Percentiles rank a stretch among this genome's conserved stretches.
Evolutionary conservation across 192 early-diverging fungal species (phyloP).

Genomic region (Gorgonomyces haynaldii): DNA sequence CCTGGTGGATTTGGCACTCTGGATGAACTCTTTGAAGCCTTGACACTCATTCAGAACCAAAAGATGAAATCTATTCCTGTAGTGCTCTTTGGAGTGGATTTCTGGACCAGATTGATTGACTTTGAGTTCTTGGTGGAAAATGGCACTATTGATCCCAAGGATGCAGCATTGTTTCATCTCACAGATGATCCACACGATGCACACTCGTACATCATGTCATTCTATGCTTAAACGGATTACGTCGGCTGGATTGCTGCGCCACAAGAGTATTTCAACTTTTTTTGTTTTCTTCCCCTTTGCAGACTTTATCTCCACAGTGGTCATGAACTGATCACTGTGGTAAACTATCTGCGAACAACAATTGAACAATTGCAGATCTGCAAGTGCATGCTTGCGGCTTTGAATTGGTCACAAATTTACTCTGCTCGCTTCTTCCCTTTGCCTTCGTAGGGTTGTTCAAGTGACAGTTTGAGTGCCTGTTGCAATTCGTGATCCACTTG

Average conservation of each 20-base stretch:
- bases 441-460: not conserved
- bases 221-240: no score
- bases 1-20: constrained; percentile 27
- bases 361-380: no score
- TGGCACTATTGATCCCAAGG: constrained; percentile 13
- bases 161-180: constrained; percentile 11
- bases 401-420: no score
- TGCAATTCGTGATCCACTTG: constrained; percentile 1
- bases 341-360: no score
- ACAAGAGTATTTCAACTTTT: no score
- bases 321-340: no score
- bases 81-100: constrained; percentile 20
- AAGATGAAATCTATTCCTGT: constrained; percentile 25
- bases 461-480: not conserved
- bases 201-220: no score
- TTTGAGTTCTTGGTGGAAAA: constrained; percentile 11
- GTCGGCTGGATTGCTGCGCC: no score
- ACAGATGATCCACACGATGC: constrained; percentile 22
- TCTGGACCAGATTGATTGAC: constrained; percentile 17
- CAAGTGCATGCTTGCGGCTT: no score
- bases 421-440: not conserved
- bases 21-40: constrained; percentile 29
- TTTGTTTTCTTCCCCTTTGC: no score
- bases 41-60: constrained; percentile 25
- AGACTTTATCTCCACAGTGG: no score